These are phyloP conservation scores for Nicotiana undulata DNA, from an alignment of 257 asterid genomes.

Conservation along the genomic window DNA sequence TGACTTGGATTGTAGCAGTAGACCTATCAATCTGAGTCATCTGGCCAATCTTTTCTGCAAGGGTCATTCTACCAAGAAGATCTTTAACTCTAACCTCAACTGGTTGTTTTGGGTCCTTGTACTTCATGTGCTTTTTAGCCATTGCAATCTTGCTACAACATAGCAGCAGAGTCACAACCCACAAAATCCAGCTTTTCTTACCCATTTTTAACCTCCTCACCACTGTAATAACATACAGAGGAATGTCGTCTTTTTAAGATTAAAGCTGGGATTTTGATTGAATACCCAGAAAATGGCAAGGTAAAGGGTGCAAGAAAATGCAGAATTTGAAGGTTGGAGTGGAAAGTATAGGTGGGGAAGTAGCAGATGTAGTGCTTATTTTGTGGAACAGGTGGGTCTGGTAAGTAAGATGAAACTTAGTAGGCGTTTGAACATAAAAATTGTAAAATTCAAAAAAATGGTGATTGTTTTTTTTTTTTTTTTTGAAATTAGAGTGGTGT, in stretches of 20 bases:
- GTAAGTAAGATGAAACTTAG: too few species aligned
- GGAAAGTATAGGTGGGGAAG: neutral
- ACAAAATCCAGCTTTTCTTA: slow-evolving; percentile 9
- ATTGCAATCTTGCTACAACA: slow-evolving; percentile 39
- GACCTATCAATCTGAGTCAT: slow-evolving; percentile 85
- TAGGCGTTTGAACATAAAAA: too few species aligned
- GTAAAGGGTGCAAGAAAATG: slow-evolving; percentile 9
- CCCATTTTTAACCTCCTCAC: neutral
- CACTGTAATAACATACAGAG: neutral
- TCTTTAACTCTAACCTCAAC: slow-evolving; percentile 51
- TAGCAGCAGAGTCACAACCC: slow-evolving; percentile 28
- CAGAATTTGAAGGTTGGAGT: neutral
- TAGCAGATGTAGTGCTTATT: neutral
- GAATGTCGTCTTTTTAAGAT: neutral
- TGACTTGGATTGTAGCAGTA: slow-evolving; percentile 51
- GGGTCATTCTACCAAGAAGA: slow-evolving; percentile 59
- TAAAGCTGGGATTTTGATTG: neutral
- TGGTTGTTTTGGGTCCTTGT: slow-evolving; percentile 68
- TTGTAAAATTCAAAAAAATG: too few species aligned
- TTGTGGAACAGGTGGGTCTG: neutral
- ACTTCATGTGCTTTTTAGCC: slow-evolving; percentile 38
- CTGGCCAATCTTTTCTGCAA: slow-evolving; percentile 83
- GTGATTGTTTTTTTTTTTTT: too few species aligned
- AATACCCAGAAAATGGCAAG: neutral
- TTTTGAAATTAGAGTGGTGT: too few species aligned